Percentiles rank a stretch among this genome's conserved stretches.
Evolutionary conservation across 2,329 filamentous ascomycete genomes (phyloP).

Genomic region (Colletotrichum scovillei): DNA sequence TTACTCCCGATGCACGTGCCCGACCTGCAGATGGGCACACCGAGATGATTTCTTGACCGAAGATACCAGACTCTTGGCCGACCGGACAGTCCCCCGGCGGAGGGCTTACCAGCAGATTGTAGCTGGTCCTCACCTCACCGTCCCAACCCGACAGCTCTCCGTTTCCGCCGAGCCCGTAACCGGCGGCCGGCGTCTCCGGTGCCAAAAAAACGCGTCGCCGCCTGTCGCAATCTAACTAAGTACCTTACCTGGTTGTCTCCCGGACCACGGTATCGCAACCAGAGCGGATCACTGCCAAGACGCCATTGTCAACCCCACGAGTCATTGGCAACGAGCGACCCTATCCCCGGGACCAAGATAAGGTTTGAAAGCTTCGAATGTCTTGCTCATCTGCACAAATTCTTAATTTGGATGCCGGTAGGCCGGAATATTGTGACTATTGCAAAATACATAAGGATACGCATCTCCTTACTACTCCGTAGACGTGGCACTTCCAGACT

Average conservation of each 20-base stretch:
- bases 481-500: too few species aligned
- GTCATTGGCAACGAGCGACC: not conserved
- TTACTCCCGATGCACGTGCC: slow-evolving; percentile 1
- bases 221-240: not conserved
- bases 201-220: not conserved
- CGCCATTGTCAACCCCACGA: slow-evolving; percentile 15
- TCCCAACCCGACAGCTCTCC: not conserved
- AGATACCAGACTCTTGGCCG: not conserved
- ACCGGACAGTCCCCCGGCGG: too few species aligned
- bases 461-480: too few species aligned
- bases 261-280: not conserved
- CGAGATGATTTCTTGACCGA: not conserved
- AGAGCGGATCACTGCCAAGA: slow-evolving; percentile 21
- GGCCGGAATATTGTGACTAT: not conserved
- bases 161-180: not conserved
- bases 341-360: not conserved
- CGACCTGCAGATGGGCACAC: not conserved
- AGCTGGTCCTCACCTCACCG: not conserved
- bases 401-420: not conserved
- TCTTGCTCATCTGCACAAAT: not conserved
- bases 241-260: not conserved
- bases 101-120: not conserved
- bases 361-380: not conserved
- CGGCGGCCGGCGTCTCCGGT: not conserved
- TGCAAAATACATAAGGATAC: too few species aligned